These are phyloP conservation scores for Blastomyces gilchristii DNA, from an alignment of 2,329 filamentous ascomycete genomes.

Conservation along the genomic window DNA sequence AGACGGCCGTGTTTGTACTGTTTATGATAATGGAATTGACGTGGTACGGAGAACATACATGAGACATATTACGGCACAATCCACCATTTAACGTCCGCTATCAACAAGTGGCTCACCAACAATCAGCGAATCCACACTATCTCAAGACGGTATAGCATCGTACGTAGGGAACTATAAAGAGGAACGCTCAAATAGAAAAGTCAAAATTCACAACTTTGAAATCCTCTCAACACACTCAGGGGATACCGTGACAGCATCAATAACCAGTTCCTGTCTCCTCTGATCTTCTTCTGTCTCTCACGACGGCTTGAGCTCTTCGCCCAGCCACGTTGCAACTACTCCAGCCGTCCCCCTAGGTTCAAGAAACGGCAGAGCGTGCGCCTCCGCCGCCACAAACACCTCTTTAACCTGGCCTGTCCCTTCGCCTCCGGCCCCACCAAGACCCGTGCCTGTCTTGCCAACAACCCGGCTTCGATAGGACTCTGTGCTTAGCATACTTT, in stretches of 20 bases:
- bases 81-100: too few relatives aligned
- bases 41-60: neutral
- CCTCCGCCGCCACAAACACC: slow-evolving; percentile 2
- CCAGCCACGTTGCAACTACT: neutral
- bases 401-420: neutral
- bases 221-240: neutral
- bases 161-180: neutral
- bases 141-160: neutral
- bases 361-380: neutral
- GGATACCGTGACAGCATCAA: neutral
- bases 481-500: neutral
- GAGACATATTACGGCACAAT: too few relatives aligned
- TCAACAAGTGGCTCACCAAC: neutral
- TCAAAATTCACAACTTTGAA: neutral
- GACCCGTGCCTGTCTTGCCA: neutral
- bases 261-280: neutral
- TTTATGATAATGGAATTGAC: neutral
- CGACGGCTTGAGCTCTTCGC: neutral
- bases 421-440: neutral
- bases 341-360: neutral
- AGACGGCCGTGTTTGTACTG: neutral
- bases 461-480: neutral
- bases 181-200: neutral
- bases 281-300: neutral
- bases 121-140: neutral